phyloP scores from a whole-genome alignment of 495 filamentous ascomycete species.

The Penicillium coprophilum region DNA sequence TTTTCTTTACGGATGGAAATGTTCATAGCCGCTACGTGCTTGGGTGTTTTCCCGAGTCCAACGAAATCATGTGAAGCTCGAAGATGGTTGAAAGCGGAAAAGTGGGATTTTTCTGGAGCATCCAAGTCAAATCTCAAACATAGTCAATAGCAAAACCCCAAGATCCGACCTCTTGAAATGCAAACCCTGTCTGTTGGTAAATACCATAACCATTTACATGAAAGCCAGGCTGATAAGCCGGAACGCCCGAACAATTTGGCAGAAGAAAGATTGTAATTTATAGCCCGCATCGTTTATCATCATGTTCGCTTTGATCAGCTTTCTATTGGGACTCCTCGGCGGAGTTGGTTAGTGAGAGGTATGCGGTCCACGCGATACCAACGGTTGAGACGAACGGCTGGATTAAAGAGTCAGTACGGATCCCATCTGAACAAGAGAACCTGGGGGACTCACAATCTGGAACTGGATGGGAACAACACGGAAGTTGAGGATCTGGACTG shows the following conservation, averaged over 20 bases:
- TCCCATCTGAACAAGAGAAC: neutral
- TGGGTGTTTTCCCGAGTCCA: neutral
- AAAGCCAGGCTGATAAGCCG: constrained; percentile 15
- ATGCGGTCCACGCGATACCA: constrained; percentile 99
- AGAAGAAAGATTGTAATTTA: constrained; percentile 14
- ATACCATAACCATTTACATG: constrained; percentile 19
- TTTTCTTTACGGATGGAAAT: constrained; percentile 23
- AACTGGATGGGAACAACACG: constrained; percentile 92
- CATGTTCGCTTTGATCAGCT: constrained; percentile 11
- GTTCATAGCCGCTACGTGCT: constrained; percentile 24
- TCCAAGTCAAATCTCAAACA: constrained; percentile 1
- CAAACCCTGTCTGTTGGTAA: constrained; percentile 15
- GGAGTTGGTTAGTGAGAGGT: constrained; percentile 91
- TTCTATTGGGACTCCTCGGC: constrained; percentile 59
- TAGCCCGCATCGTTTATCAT: constrained; percentile 23
- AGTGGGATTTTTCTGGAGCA: neutral
- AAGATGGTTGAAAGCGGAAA: neutral
- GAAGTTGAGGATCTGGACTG: constrained; percentile 97
- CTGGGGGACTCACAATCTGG: constrained; percentile 74
- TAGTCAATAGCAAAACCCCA: neutral
- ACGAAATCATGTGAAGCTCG: neutral
- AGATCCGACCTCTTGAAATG: constrained; percentile 21
- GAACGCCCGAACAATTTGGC: constrained; percentile 19
- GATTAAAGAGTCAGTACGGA: constrained; percentile 13
- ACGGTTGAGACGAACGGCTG: constrained; percentile 96